Evolutionary conservation across 805 yeast genomes (phyloP).

Genomic region (Yamadazyma philogaea): DNA sequence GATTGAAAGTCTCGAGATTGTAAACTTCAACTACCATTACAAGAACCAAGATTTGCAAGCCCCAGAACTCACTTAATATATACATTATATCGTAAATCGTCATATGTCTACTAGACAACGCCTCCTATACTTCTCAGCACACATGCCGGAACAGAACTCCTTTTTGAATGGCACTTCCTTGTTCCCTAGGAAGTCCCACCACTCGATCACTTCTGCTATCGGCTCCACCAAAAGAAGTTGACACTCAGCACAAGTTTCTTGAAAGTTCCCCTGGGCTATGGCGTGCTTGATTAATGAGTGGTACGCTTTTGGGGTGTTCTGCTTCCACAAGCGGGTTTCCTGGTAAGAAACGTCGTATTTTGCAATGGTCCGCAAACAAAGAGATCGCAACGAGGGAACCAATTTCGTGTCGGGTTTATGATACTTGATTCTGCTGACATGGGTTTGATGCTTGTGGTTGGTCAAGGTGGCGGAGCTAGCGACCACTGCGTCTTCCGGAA

Average conservation of each 20-base stretch:
- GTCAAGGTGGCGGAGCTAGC: constrained; percentile 18
- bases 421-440: constrained; percentile 28
- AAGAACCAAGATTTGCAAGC: constrained; percentile 9
- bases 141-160: constrained; percentile 53
- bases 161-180: constrained; percentile 50
- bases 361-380: constrained; percentile 49
- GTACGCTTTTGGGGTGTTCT: constrained; percentile 40
- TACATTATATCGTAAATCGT: constrained; percentile 6
- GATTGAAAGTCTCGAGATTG: constrained; percentile 20
- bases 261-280: constrained; percentile 47
- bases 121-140: constrained; percentile 30
- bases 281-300: constrained; percentile 50
- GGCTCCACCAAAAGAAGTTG: constrained; percentile 49
- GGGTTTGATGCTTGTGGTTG: constrained; percentile 21
- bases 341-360: constrained; percentile 51
- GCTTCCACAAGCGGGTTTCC: constrained; percentile 55
- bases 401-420: constrained; percentile 17
- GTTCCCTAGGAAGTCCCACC: constrained; percentile 63
- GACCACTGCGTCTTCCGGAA: constrained; percentile 25
- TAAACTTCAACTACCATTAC: constrained; percentile 23
- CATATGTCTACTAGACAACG: constrained; percentile 3
- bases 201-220: constrained; percentile 56
- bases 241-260: constrained; percentile 55
- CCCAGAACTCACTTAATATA: not conserved
- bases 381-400: constrained; percentile 46